Evolutionary conservation across 495 filamentous ascomycete species (phyloP), one percentile per base, ranked within the genome.

Genomic region (Penicillium cataractarum): DNA sequence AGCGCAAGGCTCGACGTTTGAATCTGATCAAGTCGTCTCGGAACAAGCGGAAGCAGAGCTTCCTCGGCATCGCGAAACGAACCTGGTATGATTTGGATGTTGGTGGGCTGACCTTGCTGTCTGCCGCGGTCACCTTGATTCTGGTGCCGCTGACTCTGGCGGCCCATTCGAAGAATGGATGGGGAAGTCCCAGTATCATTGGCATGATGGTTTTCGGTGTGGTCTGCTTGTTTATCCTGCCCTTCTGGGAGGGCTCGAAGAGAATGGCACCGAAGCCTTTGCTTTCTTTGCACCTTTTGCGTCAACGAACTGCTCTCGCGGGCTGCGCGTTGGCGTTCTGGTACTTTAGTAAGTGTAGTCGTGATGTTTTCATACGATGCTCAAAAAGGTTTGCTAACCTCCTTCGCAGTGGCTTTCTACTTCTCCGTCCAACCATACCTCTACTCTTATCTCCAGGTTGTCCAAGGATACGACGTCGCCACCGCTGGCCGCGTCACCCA

Each of bases 381-480:
- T 53, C 5, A 31, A 51, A 51, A 5, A 15, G 8, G 24, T 54
- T 15, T 35, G 54, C 74, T 83, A 70, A 82, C 63, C 0, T 21
- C 33, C 3, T 0, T 56, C 7, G 0, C n/a, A 84, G 83, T 87
- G 78, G 86, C 85, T 17, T 89, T 87, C 67, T 89, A 88, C 65
- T 84, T 89, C 46, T 87, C 86, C 22, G 78, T 88, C 50, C 84
- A 87, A 51, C 84, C 85, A 8, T 90, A 90, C 67, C 86, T 90
- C 57, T 84, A 83, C 63, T 91, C 88, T 40, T 92, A 88, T 70
- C 80, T 92, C 2, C 86, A 90, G 61, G 90, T 92, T 15, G 90
- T 92, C 6, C 84, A 88, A 53, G 76, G 79, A 53, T 79, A 85
- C 31, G 83, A 85, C 35, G 80, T 90, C 40, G 82, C 83, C 26